phyloP scores from a whole-genome alignment of 139 green algal genomes.

The Closterium sp. region DNA sequence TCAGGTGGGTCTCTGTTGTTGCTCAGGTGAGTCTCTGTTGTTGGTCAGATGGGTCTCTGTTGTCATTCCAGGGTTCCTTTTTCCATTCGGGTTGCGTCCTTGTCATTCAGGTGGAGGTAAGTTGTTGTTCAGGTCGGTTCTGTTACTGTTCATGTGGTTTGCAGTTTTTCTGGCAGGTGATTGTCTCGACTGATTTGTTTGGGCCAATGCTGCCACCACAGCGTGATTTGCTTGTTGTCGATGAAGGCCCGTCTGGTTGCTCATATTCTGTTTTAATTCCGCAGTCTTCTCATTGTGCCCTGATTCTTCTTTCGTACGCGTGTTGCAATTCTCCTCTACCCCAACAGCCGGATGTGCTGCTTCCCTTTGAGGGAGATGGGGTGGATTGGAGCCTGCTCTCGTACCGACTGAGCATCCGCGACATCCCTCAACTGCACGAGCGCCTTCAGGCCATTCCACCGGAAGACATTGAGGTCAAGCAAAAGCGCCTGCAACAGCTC shows the following conservation, averaged over 20 bases:
- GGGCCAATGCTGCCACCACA: too few relatives aligned
- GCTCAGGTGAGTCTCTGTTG: background rate
- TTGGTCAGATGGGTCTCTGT: background rate
- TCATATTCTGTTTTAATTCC: too few relatives aligned
- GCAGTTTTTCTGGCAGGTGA: too few relatives aligned
- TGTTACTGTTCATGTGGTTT: too few relatives aligned
- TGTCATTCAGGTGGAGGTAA: background rate
- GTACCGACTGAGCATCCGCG: background rate
- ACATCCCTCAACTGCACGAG: conserved; percentile 11
- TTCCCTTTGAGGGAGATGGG: conserved; percentile 31
- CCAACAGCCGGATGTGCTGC: conserved; percentile 20
- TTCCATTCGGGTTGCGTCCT: background rate
- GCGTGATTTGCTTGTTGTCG: too few relatives aligned
- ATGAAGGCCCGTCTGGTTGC: too few relatives aligned
- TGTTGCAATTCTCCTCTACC: too few relatives aligned
- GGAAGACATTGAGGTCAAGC: conserved; percentile 6
- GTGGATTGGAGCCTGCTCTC: conserved; percentile 16
- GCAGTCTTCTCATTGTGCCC: too few relatives aligned
- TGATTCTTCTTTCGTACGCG: too few relatives aligned
- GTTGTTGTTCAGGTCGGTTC: too few relatives aligned
- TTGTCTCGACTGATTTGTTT: too few relatives aligned
- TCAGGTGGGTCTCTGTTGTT: background rate
- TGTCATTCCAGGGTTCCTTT: background rate
- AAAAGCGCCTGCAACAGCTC: background rate
- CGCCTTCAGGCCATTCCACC: conserved; percentile 3